Base-by-base conservation (phyloP, 768 basidiomycete species). In the Tricholoma saponaceum region DNA sequence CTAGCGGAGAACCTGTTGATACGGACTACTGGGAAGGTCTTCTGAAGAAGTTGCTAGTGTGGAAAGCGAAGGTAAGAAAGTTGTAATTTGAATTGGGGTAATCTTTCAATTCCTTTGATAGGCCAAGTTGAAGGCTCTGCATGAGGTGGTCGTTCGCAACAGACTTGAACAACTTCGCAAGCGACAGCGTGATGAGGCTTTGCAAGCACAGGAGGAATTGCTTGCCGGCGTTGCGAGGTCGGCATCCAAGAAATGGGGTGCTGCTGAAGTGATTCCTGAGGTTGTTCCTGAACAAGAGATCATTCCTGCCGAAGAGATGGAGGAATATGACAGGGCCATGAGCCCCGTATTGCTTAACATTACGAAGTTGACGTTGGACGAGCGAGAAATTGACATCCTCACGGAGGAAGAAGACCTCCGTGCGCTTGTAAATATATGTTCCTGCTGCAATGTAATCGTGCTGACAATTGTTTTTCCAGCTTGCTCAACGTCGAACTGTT, bases 21-120 rank as follows among this genome's bases (percentile, higher is more conserved):
- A 90, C 86, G 10, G 97, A 99, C 70, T 99, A 98, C 68, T 99
- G 97, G 97, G 97, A 98, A 72, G 81, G 85, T 49, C 74, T 99
- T 7, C 72, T 98, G 56, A 91, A 94, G 72, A 97, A 91, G 70
- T 72, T 99, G 32, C 77, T 98, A 22, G 96, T 98, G 3, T 97
- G 92, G 88, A 98, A 98, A 74, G 90, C 97, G 20, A 98, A 98
- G 78, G 95, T 93, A 63, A 51, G 52, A 1, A 46, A 37, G 14
- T 23, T 37, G 60, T n/a, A 62, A 53, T 58, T 54, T 56, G 59
- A 55, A 60, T 28, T 30, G 16, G 41, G 16, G 28, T 41, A 59
- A n/a, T 61, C 51, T 58, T 54, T 57, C 58, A 55, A 61, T 26
- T 12, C 7, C 47, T 33, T 56, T 49, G 57, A 22, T 50, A 96